Base-by-base conservation (phyloP, 2,329 filamentous ascomycete genomes). In the Cordyceps cateniannulata region DNA sequence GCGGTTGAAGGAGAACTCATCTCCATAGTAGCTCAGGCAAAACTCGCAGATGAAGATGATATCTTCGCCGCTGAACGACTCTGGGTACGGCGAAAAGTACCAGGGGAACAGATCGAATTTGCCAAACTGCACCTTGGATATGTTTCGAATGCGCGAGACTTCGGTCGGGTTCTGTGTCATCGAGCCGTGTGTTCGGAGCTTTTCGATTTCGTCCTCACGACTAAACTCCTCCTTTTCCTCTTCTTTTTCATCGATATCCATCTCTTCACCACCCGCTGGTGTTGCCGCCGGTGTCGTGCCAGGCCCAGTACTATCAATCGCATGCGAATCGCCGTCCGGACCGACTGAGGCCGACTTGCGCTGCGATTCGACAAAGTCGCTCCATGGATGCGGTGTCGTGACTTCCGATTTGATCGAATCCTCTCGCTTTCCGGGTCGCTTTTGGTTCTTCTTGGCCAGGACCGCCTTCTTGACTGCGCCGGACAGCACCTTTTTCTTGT, bases 161-260 rank as follows among this genome's bases (percentile, higher is more conserved):
- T 99, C 96, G 14, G 93, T 92, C 61, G 96, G 95, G 66, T 98
- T 98, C 72, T 99, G 96, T 12, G 96, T 99, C 95, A 99, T 98
- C 63, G 92, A 97, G 35, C 95, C 96, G 25, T 91, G 90, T 3
- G 92, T 96, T 45, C 95, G 87, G 10, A 99, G 81, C 71, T 97
- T 96, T 72, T 99, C 95, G 61, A 98, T 97, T 73, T 99, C 95
- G 65, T 96, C 90, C 72, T 96, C 90, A 54, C 89, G 85, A 64
- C 88, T 87, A 70, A 90, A 93, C 5, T 81, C 79, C 14, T 83
- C 77, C 67, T 79, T 80, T 5, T 72, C 68, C 14, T 78, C 75
- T 3, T 73, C 74, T 53, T 74, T 76, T 9, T 85, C 81, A 62
- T 85, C 83, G 8, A 79, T 66, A 55, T 86, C 83, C 73, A 83